Base-by-base conservation (phyloP, 305 asterid species). In the Caryopteris hybrid region DNA sequence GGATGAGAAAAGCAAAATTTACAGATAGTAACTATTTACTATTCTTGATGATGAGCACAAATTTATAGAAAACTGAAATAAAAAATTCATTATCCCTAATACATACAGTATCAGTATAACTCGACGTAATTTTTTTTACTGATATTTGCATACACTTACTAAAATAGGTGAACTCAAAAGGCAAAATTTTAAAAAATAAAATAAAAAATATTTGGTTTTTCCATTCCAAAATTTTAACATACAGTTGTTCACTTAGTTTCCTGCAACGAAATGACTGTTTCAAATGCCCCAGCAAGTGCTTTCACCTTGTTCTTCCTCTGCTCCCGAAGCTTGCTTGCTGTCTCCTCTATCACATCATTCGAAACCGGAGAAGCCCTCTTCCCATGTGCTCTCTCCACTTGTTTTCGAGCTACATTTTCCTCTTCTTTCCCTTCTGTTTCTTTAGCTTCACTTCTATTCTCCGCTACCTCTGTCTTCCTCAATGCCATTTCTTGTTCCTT, bases 281-380 rank as follows among this genome's bases (percentile, higher is more conserved):
- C 95, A 66, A 89, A 87, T 0, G 95, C 96, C 63, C 95, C 90
- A 39, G 92, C 96, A 64, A 89, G 88, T 16, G 96, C 96, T 80
- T 59, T 79, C 73, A 89, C 96, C 76, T 71, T 85, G 77, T 81
- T 89, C 67, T 53, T 78, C 85, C 86, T 87, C 74, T 80, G 87
- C 62, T 84, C 92, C 10, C 81, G 83, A 68, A 89, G 91, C 86
- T 82, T 85, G 73, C 29, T 85, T 8, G 85, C 88, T 6, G 92
- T 87, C 75, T 85, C 96, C 88, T 87, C 90, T 6, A 85, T 89
- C 25, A 77, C 86, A 76, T 80, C 75, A 33, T 89, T 89, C 1
- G 90, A 89, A 58, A 85, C 79, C 8, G 72, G 74, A 5, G 77
- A 53, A 38, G 82, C 87, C 67, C 67, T 74, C 76, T 82, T 85